Base-by-base conservation (phyloP, 805 yeast genomes). In the Candida corydali region DNA sequence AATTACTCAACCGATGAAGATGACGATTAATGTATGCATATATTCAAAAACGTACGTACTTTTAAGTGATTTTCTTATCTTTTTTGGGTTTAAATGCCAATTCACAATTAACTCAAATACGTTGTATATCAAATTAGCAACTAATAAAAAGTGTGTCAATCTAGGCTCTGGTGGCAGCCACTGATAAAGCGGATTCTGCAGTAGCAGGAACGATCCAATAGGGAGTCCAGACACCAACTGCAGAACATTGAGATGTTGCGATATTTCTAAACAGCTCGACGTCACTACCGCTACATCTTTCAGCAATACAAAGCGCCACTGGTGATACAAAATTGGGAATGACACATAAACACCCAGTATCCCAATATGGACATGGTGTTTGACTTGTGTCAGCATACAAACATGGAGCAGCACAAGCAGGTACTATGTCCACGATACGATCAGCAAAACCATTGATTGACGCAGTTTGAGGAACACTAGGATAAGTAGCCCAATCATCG, bases 331-430 rank as follows among this genome's bases (percentile, higher is more conserved):
- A 65, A 28, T 44, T 45, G 31, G 64, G 50, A 61, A 65, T 62
- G 29, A 63, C 66, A 57, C 71, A 65, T 37, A 65, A 57, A 52
- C 71, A 65, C 11, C 71, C 71, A 29, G 70, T 56, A 45, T 65
- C 71, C 50, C 36, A 16, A 52, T 49, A 68, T 31, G 76, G 76
- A 45, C 76, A 70, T 17, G 75, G 75, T 4, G 76, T 71, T 37
- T 63, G 66, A 25, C 55, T 51, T 9, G 66, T 59, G 20, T 57
- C 49, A 6, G 28, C 35, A 22, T 15, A 25, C 26, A 50, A 42
- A 52, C 76, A 70, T 3, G 51, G 44, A 36, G 52, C 41, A 27
- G 76, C 76, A 52, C 76, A 71, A 2, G 48, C 34, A 17, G 76
- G 76, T 19, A 70, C 50, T 6, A 44, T 37, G 19, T 44, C 47